Evolutionary conservation across 2,329 filamentous ascomycete genomes (phyloP).

Genomic region (Penicillium sp.): DNA sequence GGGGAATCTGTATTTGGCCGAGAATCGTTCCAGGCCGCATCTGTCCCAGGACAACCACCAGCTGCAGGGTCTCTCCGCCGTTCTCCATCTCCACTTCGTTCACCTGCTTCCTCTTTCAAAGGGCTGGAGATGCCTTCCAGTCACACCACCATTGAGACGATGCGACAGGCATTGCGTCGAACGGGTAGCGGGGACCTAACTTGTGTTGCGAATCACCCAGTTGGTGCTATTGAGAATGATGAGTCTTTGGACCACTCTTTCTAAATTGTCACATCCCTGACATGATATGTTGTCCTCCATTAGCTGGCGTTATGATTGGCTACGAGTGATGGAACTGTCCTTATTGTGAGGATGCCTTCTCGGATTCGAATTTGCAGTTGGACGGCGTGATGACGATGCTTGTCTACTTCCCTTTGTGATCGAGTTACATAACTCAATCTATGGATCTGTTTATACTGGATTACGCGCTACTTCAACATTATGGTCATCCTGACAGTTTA

Average conservation of each 20-base stretch:
- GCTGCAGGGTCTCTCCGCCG: conserved; percentile 47
- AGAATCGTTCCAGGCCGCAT: conserved; percentile 66
- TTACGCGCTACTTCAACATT: conserved; percentile 1
- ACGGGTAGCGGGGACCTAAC: conserved; percentile 78
- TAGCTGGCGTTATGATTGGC: not conserved
- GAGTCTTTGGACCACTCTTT: conserved; percentile 31
- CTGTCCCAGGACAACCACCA: conserved; percentile 50
- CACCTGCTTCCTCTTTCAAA: conserved; percentile 71
- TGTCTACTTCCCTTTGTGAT: conserved; percentile 4
- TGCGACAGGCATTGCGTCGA: conserved; percentile 80
- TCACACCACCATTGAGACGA: conserved; percentile 71
- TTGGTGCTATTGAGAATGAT: conserved; percentile 34
- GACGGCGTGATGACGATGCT: conserved; percentile 4
- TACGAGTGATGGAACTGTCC: not conserved
- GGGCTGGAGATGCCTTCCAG: conserved; percentile 66
- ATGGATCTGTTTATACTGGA: conserved; percentile 18
- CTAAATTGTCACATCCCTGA: conserved; percentile 1
- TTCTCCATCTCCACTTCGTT: conserved; percentile 75
- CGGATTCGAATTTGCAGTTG: not conserved
- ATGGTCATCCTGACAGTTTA: not conserved
- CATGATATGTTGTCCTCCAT: not conserved
- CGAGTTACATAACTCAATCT: conserved; percentile 7
- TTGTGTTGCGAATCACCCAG: conserved; percentile 34
- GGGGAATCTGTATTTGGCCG: conserved; percentile 50
- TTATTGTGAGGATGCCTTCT: not conserved